Evolutionary conservation across 1,139 yeast genomes (phyloP).

Genomic region (Candida gigantensis): DNA sequence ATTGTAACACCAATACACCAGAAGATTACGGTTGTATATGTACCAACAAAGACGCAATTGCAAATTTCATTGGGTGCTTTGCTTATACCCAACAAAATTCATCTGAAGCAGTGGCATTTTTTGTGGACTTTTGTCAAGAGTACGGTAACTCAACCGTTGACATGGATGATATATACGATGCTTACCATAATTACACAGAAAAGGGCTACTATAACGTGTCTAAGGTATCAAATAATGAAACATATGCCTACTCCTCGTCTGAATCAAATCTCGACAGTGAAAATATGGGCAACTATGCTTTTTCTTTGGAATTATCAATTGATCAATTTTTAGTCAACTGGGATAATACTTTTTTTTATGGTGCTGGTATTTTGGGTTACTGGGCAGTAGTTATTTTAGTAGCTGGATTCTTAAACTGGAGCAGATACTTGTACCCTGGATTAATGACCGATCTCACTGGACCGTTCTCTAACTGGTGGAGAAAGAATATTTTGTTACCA

Average conservation of each 20-base stretch:
- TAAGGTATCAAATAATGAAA: conserved; percentile 23
- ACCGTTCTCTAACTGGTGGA: conserved; percentile 24
- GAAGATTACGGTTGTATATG: conserved; percentile 16
- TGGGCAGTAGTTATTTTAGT: conserved; percentile 47
- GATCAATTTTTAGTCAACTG: conserved; percentile 34
- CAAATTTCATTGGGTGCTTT: conserved; percentile 19
- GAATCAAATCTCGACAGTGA: not conserved
- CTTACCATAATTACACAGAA: conserved; percentile 20
- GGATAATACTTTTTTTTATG: conserved; percentile 46
- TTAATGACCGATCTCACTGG: conserved; percentile 21
- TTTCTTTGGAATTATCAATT: conserved; percentile 8
- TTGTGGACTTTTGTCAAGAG: conserved; percentile 16
- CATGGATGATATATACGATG: conserved; percentile 16
- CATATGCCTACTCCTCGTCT: too few species aligned
- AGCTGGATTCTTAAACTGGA: conserved; percentile 40
- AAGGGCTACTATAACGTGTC: conserved; percentile 18
- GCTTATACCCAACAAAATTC: conserved; percentile 7
- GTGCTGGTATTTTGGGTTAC: conserved; percentile 47
- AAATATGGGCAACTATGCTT: conserved; percentile 3
- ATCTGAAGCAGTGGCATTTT: conserved; percentile 7
- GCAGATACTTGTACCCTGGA: conserved; percentile 26
- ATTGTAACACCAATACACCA: conserved; percentile 10
- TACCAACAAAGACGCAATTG: conserved; percentile 15
- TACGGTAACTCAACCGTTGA: conserved; percentile 17
- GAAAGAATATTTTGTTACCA: conserved; percentile 27